Base-by-base conservation (phyloP, 2,329 filamentous ascomycete genomes). In the Ilyonectria robusta region DNA sequence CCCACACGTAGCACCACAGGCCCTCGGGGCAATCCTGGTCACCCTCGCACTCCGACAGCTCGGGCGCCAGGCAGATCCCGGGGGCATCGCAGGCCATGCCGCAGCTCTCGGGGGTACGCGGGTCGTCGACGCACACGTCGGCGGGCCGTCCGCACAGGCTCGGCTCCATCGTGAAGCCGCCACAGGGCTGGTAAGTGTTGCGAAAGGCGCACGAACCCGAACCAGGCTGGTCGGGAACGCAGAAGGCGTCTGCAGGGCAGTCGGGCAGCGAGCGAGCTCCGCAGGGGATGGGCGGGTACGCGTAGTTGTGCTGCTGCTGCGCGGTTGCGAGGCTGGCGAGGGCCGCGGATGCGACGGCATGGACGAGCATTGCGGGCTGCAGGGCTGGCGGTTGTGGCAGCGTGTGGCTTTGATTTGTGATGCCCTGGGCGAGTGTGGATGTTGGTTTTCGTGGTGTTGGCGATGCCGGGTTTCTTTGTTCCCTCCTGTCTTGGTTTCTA, bases 61-160 rank as follows among this genome's bases (percentile, higher is more conserved):
- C 37, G 17, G 29, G 13, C n/a, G 56, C 35, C 13, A 64, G 9
- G 31, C 65, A 62, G 29, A 71, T 60, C 13, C 62, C 66, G 9
- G 66, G 59, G 19, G 19, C 54, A 51, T 62, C 63, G 31, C 61
- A 68, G 13, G 64, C 61, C 66, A 64, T 53, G 48, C 64, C 61
- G 51, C 66, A 70, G 61, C 67, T 62, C 23, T 51, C 64, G 9
- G 64, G 64, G 42, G 21, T 59, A 17, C 64, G 56, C 15, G 63
- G 64, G 44, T 69, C 67, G 31, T 69, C 60, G 17, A 61, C 33
- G 63, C 67, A 69, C 35, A 48, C 4, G 57, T 51, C 50, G n/a
- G 21, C 10, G 11, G 44, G 23, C 21, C 13, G 15, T 33, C 31
- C 31, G 61, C 61, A 64, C 44, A n/a, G 29, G 33, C 10, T 54